Conservation (phyloP, 2,329 filamentous ascomycete genomes). For the Stachybotrys echinatus region DNA sequence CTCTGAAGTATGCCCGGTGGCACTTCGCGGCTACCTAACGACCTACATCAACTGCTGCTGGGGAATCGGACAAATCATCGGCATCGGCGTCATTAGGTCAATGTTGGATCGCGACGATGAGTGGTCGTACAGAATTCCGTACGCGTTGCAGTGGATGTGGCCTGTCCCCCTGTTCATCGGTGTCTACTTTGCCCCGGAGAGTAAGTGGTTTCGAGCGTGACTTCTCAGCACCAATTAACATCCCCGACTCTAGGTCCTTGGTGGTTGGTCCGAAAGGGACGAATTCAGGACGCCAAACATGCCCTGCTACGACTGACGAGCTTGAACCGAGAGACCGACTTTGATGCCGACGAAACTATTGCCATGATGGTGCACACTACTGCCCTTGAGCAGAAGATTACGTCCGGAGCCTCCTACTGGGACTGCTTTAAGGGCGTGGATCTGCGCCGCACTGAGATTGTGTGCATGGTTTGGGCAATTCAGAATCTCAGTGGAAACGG, state of each 20-base stretch:
- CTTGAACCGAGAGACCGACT: constrained; percentile 58
- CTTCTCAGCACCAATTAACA: background rate
- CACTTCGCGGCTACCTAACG: constrained; percentile 65
- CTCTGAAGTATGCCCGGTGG: constrained; percentile 67
- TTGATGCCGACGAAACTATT: constrained; percentile 77
- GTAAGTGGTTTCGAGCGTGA: background rate
- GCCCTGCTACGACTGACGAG: constrained; percentile 62
- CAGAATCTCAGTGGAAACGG: constrained; percentile 60
- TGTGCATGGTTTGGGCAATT: constrained; percentile 59
- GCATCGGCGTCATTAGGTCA: constrained; percentile 66
- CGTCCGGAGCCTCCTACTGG: constrained; percentile 65
- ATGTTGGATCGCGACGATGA: constrained; percentile 61
- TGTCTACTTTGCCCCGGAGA: constrained; percentile 64
- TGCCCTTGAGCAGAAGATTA: constrained; percentile 71
- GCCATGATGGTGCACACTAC: constrained; percentile 93
- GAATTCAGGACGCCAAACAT: constrained; percentile 59
- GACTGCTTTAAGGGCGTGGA: constrained; percentile 83
- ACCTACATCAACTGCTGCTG: constrained; percentile 76
- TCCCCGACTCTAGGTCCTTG: constrained; percentile 40
- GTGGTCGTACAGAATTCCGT: constrained; percentile 67
- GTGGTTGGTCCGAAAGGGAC: constrained; percentile 69
- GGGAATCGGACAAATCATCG: constrained; percentile 70
- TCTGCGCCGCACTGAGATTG: constrained; percentile 68
- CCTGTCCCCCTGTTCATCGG: constrained; percentile 61
- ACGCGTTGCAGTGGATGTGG: constrained; percentile 75